Evolutionary conservation across 163 green algal genomes (phyloP), one percentile per base, ranked within the genome.

Genomic region (Volvox carteri): DNA sequence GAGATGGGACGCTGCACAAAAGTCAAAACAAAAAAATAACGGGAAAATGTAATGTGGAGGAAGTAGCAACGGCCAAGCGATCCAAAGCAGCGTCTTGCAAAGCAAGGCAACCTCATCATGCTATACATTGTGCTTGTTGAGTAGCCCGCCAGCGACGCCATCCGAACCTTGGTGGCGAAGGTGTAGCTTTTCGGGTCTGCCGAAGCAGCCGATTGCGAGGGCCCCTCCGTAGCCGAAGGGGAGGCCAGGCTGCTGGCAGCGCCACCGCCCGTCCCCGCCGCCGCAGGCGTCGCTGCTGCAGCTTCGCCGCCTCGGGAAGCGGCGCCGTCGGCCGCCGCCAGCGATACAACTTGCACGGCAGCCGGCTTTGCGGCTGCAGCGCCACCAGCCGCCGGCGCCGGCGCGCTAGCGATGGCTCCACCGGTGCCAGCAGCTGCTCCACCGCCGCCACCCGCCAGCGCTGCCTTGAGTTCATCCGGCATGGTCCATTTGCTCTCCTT

Each of bases 401-500:
- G 5, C 12, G 68, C 35, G 12, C 54, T 30, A 16, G 65, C 46
- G 30, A 21, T 37, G 35, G n/a, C 52, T 4, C 44, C 78, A 1
- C 42, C 78, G 5, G 75, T 48, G 4, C 25, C 75, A 4, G 78
- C 77, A 3, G 42, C 81, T 41, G 39, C 80, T 8, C 67, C 81
- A 7, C 70, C 41, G 78, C 41, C 39, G 68, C 42, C 79, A 3
- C 39, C 33, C 16, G 89, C 85, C 30, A 41, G 42, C 28, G 86
- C 86, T 12, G 91, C 85, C 65, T 92, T 90, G 46, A 95, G 58
- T 65, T 92, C 90, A 41, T 95, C 92, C 3, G 92, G 92, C 86
- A 94, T 92, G 4, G 73, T 90, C 90, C 91, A 93, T 37, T 84
- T 72, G 86, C 76, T 87, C 90, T 95, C 91, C 90, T 96, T 96